phyloP scores from a whole-genome alignment of 805 yeast species.

The Babjeviella inositovora region DNA sequence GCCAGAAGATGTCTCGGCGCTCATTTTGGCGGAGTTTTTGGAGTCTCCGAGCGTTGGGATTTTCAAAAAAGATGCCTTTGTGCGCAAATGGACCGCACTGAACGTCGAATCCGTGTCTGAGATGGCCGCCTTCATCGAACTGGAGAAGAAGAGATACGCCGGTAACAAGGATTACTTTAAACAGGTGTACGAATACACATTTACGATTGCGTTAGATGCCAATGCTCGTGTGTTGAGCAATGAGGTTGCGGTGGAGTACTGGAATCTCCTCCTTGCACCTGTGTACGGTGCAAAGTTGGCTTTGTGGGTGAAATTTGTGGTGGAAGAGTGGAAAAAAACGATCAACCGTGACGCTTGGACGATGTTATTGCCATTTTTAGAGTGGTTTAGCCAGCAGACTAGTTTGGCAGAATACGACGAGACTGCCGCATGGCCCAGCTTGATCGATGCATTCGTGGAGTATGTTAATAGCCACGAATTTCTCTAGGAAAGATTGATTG shows the following conservation, averaged over 20 bases:
- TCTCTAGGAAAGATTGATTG: too few relatives aligned
- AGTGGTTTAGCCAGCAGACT: constrained; percentile 34
- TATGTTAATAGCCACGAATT: constrained; percentile 16
- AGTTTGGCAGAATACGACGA: constrained; percentile 49
- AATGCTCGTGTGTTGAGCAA: too few relatives aligned
- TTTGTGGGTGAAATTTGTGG: constrained; percentile 46
- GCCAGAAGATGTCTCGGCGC: constrained; percentile 60
- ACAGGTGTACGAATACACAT: constrained; percentile 55
- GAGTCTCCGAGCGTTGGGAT: constrained; percentile 53
- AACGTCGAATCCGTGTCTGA: neutral
- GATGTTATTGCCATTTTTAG: constrained; percentile 58
- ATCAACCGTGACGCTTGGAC: constrained; percentile 73
- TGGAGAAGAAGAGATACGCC: constrained; percentile 13
- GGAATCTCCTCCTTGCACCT: constrained; percentile 46
- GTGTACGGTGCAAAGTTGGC: constrained; percentile 16
- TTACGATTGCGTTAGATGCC: constrained; percentile 43
- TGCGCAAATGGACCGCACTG: constrained; percentile 37
- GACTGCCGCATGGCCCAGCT: constrained; percentile 82
- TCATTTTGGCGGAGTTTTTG: constrained; percentile 57
- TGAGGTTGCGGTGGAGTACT: constrained; percentile 59
- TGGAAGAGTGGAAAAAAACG: constrained; percentile 19
- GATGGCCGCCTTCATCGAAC: constrained; percentile 1
- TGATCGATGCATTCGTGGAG: constrained; percentile 75
- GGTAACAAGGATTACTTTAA: constrained; percentile 30
- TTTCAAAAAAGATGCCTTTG: constrained; percentile 31